Evolutionary conservation across 495 filamentous ascomycete species (phyloP).

Genomic region (Penicillium macrosclerotiorum): DNA sequence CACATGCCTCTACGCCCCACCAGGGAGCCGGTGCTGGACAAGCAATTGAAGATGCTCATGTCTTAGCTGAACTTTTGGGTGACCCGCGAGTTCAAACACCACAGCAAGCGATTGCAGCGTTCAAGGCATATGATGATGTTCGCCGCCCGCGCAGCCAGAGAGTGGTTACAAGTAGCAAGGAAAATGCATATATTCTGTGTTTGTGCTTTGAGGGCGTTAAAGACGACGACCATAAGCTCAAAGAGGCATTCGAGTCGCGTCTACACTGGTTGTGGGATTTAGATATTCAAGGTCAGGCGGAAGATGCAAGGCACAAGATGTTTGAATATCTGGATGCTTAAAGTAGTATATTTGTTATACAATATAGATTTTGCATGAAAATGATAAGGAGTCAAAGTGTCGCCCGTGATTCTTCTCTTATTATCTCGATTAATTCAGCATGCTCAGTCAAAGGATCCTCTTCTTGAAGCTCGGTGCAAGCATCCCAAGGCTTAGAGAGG

Average conservation of each 20-base stretch:
- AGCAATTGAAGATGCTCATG: conserved; percentile 65
- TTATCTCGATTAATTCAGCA: too few species aligned
- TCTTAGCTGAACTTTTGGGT: conserved; percentile 56
- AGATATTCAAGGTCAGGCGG: conserved; percentile 31
- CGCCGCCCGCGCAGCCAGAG: conserved; percentile 52
- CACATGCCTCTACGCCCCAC: conserved; percentile 68
- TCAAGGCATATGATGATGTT: conserved; percentile 59
- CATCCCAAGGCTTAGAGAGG: too few species aligned
- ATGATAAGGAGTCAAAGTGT: too few species aligned
- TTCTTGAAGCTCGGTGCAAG: too few species aligned
- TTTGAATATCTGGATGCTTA: background rate
- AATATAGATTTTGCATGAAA: too few species aligned
- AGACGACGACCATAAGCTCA: conserved; percentile 44
- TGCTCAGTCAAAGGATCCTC: too few species aligned
- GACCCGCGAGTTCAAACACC: conserved; percentile 24
- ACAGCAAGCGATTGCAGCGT: conserved; percentile 41
- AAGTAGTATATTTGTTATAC: background rate
- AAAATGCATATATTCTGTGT: conserved; percentile 40
- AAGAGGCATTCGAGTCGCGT: conserved; percentile 36
- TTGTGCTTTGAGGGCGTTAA: conserved; percentile 41
- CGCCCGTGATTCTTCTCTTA: too few species aligned
- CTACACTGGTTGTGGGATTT: conserved; percentile 53
- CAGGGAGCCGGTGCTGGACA: conserved; percentile 68
- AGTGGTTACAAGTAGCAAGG: conserved; percentile 49
- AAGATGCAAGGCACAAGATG: conserved; percentile 24